A percentile compares a stretch with the other conserved stretches of the same genome.
phyloP scores from a whole-genome alignment of 1,284 basidiomycete genomes.

The Austropuccinia psidii region DNA sequence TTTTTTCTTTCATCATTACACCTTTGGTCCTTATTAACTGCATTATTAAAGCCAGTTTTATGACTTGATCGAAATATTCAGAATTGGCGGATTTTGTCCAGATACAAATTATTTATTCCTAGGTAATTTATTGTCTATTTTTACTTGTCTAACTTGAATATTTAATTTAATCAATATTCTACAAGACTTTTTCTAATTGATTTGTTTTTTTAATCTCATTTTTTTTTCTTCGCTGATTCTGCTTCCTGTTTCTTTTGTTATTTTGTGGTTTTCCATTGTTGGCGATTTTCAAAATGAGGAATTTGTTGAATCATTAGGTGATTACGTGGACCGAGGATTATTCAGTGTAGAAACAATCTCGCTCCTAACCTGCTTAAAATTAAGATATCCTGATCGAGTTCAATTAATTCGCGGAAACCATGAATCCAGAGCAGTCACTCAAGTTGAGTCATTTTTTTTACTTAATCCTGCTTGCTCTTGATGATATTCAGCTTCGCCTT shows the following conservation, averaged over 20 bases:
- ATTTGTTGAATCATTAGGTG: no score
- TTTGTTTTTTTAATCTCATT: not conserved
- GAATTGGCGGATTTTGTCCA: constrained; percentile 93
- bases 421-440: constrained; percentile 94
- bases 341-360: constrained; percentile 99
- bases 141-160: constrained; percentile 28
- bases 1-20: not conserved
- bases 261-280: not conserved
- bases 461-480: constrained; percentile 38
- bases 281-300: no score
- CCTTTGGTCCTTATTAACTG: not conserved
- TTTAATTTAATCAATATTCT: constrained; percentile 9
- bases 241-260: not conserved
- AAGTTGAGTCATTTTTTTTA: constrained; percentile 54
- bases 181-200: not conserved
- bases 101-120: constrained; percentile 97
- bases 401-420: constrained; percentile 97
- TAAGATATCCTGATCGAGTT: constrained; percentile 92
- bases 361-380: constrained; percentile 88
- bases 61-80: constrained; percentile 97
- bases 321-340: constrained; percentile 94
- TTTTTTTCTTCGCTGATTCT: not conserved
- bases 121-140: constrained; percentile 54
- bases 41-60: constrained; percentile 74
- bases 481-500: constrained; percentile 40